A percentile compares a stretch with the other conserved stretches of the same genome.
Evolutionary conservation across 768 basidiomycete genomes (phyloP).

Genomic region (Cubamyces lactineus): DNA sequence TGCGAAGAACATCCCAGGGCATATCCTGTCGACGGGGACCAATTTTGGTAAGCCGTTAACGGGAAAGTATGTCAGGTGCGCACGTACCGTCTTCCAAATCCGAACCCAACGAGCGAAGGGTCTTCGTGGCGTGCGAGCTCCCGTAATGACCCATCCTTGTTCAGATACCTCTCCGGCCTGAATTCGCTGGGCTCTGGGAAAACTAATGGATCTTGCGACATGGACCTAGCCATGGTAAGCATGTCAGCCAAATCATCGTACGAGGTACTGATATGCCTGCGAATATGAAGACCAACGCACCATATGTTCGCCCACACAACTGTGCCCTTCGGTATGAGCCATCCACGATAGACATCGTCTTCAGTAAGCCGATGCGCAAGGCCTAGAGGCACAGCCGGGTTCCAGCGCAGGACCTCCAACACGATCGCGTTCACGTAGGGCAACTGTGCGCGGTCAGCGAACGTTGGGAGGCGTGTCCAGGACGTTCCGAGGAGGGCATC

Average conservation of each 20-base stretch:
- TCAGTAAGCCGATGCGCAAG: constrained; percentile 31
- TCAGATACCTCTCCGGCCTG: constrained; percentile 35
- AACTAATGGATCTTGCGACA: constrained; percentile 33
- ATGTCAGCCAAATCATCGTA: background rate
- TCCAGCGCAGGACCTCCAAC: constrained; percentile 34
- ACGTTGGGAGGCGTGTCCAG: constrained; percentile 15
- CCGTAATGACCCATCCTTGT: constrained; percentile 13
- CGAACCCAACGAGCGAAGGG: constrained; percentile 26
- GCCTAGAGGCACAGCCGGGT: constrained; percentile 32
- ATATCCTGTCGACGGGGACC: constrained; percentile 26
- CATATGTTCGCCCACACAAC: constrained; percentile 38
- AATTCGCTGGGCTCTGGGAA: constrained; percentile 33
- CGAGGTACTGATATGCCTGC: background rate
- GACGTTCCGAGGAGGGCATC: constrained; percentile 24
- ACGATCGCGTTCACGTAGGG: constrained; percentile 28
- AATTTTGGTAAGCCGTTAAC: no score
- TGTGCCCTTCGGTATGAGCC: constrained; percentile 33
- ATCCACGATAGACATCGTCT: constrained; percentile 36
- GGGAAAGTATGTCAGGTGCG: background rate
- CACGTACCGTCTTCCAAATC: constrained; percentile 29
- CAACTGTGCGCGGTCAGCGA: constrained; percentile 12
- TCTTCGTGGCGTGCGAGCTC: constrained; percentile 27
- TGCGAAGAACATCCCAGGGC: constrained; percentile 35
- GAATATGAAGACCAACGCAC: constrained; percentile 11
- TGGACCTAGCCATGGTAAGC: constrained; percentile 26